Evolutionary conservation across 441 rosid species (phyloP).

Genomic region (Croton setiger): DNA sequence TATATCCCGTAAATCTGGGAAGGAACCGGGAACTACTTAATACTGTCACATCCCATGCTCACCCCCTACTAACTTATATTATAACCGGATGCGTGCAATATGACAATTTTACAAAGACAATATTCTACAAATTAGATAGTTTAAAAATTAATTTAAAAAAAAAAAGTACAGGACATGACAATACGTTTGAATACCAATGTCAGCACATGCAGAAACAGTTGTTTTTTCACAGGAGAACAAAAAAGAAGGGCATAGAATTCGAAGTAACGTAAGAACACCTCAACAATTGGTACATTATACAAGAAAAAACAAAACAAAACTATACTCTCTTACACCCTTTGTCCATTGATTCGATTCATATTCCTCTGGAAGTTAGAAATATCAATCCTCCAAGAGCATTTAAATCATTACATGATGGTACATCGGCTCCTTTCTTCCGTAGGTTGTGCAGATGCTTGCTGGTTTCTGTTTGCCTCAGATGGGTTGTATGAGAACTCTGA

Average conservation of each 20-base stretch:
- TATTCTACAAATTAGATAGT: too few relatives aligned
- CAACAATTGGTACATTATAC: conserved; percentile 29
- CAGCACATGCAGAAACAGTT: conserved; percentile 6
- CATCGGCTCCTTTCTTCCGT: conserved; percentile 88
- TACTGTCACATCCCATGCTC: too few relatives aligned
- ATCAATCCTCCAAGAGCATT: conserved; percentile 6
- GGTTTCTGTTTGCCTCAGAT: conserved; percentile 72
- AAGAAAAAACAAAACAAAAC: conserved; percentile 28
- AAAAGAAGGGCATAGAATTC: not conserved
- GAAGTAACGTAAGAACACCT: conserved; percentile 17
- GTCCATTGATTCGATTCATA: conserved; percentile 7
- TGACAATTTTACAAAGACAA: too few relatives aligned
- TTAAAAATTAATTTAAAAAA: too few relatives aligned
- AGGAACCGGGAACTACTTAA: too few relatives aligned
- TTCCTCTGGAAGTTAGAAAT: conserved; percentile 11
- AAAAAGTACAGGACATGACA: not conserved
- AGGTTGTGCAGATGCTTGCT: conserved; percentile 62
- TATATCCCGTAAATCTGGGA: too few relatives aligned
- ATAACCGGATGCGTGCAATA: too few relatives aligned
- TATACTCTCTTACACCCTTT: conserved; percentile 21
- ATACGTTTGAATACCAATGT: conserved; percentile 4
- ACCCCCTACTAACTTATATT: too few relatives aligned
- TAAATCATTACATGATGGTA: conserved; percentile 63
- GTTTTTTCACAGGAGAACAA: conserved; percentile 3
- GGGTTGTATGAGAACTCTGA: conserved; percentile 97